A percentile compares a stretch with the other conserved stretches of the same genome.
Conservation (phyloP, 768 basidiomycete species). For the Podaxis pistillaris region DNA sequence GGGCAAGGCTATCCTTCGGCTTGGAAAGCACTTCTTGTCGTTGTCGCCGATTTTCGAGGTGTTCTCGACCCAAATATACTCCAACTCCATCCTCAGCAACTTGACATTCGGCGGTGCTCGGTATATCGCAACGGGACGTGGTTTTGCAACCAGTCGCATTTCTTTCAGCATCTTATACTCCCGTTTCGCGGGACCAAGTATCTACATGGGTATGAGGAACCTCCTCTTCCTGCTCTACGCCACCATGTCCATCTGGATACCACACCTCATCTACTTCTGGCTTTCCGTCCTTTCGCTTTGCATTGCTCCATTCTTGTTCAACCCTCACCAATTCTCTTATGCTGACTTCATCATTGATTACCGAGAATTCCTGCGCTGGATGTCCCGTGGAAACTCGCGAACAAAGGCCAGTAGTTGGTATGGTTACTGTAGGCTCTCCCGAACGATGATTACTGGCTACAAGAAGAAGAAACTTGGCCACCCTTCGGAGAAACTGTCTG, state of each 20-base stretch:
- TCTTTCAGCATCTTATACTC: constrained; percentile 97
- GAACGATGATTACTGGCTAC: constrained; percentile 98
- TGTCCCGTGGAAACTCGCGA: constrained; percentile 97
- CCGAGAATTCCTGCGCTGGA: constrained; percentile 97
- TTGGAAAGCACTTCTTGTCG: constrained; percentile 96
- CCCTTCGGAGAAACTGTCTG: constrained; percentile 95
- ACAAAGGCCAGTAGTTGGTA: constrained; percentile 99
- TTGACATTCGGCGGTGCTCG: constrained; percentile 97
- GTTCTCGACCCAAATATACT: constrained; percentile 98
- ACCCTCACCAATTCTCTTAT: constrained; percentile 99
- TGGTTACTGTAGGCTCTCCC: constrained; percentile 95
- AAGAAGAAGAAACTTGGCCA: constrained; percentile 99
- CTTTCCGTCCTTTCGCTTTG: constrained; percentile 92
- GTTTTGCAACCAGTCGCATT: constrained; percentile 96
- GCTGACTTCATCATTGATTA: constrained; percentile 99
- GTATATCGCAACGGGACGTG: constrained; percentile 98
- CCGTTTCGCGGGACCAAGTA: constrained; percentile 98
- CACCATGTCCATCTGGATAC: constrained; percentile 90
- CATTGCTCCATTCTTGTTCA: constrained; percentile 97
- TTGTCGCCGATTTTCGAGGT: constrained; percentile 98
- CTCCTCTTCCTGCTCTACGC: constrained; percentile 87
- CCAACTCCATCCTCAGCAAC: constrained; percentile 95
- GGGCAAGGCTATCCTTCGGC: constrained; percentile 88
- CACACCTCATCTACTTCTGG: constrained; percentile 99
- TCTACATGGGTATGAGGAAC: constrained; percentile 98